A percentile compares a stretch with the other conserved stretches of the same genome.
These are phyloP conservation scores for Spraguea lophii DNA, from an alignment of 371 early-diverging fungal species.

Conservation along the genomic window DNA sequence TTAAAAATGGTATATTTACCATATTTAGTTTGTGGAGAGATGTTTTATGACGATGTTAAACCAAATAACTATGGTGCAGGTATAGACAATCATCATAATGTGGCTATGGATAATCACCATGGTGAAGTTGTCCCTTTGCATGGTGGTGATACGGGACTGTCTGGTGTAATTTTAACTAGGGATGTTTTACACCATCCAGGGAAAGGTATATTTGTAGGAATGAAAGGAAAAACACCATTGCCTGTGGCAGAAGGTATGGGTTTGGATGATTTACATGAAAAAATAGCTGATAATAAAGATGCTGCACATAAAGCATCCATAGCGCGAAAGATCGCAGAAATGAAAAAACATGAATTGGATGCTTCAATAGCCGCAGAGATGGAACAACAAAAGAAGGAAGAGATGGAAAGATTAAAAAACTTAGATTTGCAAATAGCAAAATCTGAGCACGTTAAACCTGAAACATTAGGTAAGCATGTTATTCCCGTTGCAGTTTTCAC, in stretches of 20 bases:
- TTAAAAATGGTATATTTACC: no score
- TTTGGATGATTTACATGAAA: conserved; percentile 3
- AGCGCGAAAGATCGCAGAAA: conserved; percentile 1
- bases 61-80: no score
- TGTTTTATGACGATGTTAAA: no score
- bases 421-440: conserved; percentile 3
- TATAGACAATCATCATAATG: no score
- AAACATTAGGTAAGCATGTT: conserved; percentile 6
- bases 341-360: neutral
- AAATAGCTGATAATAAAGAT: neutral
- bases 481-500: conserved; percentile 15
- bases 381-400: neutral
- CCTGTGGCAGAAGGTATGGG: neutral
- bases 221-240: neutral
- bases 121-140: neutral
- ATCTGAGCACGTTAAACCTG: conserved; percentile 2
- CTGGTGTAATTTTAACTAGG: conserved; percentile 1
- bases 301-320: conserved; percentile 3
- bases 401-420: neutral
- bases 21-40: no score
- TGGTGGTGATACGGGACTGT: conserved; percentile 1
- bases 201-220: neutral
- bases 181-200: conserved; percentile 15
- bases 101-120: no score
- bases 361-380: neutral